Evolutionary conservation across 768 basidiomycete genomes (phyloP).

Genomic region (Hericium coralloides): DNA sequence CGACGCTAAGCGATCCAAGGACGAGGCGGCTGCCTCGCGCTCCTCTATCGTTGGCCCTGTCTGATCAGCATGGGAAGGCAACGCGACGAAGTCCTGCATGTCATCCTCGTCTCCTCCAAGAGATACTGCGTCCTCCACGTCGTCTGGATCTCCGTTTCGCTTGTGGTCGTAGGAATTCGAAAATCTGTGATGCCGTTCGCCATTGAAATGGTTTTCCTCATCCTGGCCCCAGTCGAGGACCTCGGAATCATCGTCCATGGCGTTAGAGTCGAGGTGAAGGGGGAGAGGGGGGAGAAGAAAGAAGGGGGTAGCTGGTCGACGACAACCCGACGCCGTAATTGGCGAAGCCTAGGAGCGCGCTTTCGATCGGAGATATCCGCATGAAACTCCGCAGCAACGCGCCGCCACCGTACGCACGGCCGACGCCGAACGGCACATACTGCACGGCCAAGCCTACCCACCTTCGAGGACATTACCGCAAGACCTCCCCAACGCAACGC

Average conservation of each 20-base stretch:
- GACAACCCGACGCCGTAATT: not conserved
- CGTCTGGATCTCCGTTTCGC: conserved; percentile 22
- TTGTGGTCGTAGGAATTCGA: conserved; percentile 6
- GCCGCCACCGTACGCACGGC: too few species aligned
- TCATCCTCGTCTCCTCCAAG: conserved; percentile 64
- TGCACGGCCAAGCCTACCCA: too few species aligned
- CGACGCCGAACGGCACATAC: too few species aligned
- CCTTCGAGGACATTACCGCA: too few species aligned
- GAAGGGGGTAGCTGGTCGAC: conserved; percentile 7
- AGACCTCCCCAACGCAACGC: too few species aligned
- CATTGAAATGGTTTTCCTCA: conserved; percentile 27
- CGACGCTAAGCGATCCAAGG: not conserved
- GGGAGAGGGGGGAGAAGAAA: conserved; percentile 12
- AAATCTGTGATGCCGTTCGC: conserved; percentile 10
- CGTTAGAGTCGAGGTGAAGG: conserved; percentile 12
- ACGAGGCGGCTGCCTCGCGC: not conserved
- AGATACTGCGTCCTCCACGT: conserved; percentile 57
- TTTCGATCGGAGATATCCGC: not conserved
- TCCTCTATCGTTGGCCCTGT: not conserved
- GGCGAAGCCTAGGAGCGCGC: not conserved
- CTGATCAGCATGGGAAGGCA: conserved; percentile 21
- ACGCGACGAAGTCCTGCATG: conserved; percentile 45
- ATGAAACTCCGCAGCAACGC: not conserved
- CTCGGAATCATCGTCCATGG: conserved; percentile 62
- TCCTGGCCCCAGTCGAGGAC: conserved; percentile 63